Evolutionary conservation across 148 eudicot genomes (phyloP).

Genomic region (Talinum fruticosum): DNA sequence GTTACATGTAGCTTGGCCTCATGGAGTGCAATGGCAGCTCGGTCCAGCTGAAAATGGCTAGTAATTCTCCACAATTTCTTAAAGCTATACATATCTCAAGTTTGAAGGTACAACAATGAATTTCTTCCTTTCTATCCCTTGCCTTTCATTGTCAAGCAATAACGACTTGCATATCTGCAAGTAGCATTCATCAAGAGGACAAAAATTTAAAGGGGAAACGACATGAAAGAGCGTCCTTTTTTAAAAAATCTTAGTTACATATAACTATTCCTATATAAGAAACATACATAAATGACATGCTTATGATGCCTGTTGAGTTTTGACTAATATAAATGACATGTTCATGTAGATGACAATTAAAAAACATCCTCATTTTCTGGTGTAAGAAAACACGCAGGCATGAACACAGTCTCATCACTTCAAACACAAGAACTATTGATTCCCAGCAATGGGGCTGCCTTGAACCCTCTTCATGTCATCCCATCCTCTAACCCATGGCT

Average conservation of each 20-base stretch:
- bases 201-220: no score
- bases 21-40: neutral
- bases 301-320: neutral
- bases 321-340: neutral
- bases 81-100: no score
- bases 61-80: no score
- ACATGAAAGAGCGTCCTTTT: no score
- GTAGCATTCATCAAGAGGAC: no score
- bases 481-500: slow-evolving; percentile 98
- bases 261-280: neutral
- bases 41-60: no score
- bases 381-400: neutral
- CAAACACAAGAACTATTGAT: slow-evolving; percentile 52
- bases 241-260: neutral
- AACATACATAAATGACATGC: neutral
- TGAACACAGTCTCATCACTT: neutral
- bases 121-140: no score
- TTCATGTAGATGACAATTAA: neutral
- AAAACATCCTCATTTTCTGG: slow-evolving; percentile 7
- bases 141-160: no score
- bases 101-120: no score
- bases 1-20: neutral
- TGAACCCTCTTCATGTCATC: slow-evolving; percentile 82
- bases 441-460: slow-evolving; percentile 66
- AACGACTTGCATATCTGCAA: no score